Base-by-base conservation (phyloP, 257 asterid species). In the Euphrasia confusa region DNA sequence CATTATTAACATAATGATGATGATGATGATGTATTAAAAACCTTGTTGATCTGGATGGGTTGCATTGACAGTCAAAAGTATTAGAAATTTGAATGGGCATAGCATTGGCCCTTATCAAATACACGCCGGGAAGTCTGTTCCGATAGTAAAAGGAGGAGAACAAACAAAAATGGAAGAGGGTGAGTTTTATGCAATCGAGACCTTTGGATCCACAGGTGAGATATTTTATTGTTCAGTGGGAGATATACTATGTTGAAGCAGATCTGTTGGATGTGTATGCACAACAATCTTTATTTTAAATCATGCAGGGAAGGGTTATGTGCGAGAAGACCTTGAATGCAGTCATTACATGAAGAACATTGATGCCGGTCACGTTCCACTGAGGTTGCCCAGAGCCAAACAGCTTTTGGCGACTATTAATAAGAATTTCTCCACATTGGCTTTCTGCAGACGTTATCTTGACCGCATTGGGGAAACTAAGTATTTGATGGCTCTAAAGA, bases 111-210 rank as follows among this genome's bases (percentile, higher is more conserved):
- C 65, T 13, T 92, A 92, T 76, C 97, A 92, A 77, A 92, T 92
- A 69, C 99, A 92, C 67, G 97, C 95, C 12, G 99, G 91, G 10
- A 92, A 92, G 71, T 92, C 96, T 62, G 99, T 92, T 73, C 99
- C 99, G 11, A 92, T 83, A 32, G 97, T 92, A 28, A 92, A 92
- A 79, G 97, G 99, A 76, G 99, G 99, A 63, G 97, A 84, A 68
- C 96, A 92, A 73, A 89, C 96, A 44, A 92, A 89, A 78, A 92
- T 92, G 99, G 99, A 89, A 77, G 99, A 92, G 86, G 99, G 99
- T 63, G 99, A 92, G 74, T 84, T 84, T 74, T 92, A 86, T 80
- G 99, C 99, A 21, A 92, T 92, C 17, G 96, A 92, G 77, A 92
- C 99, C 55, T 92, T 92, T 48, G 97, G 94, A 78, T 92, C 99